A percentile compares a stretch with the other conserved stretches of the same genome.
phyloP scores from a whole-genome alignment of 805 yeast genomes.

The Komagataella ulmi region DNA sequence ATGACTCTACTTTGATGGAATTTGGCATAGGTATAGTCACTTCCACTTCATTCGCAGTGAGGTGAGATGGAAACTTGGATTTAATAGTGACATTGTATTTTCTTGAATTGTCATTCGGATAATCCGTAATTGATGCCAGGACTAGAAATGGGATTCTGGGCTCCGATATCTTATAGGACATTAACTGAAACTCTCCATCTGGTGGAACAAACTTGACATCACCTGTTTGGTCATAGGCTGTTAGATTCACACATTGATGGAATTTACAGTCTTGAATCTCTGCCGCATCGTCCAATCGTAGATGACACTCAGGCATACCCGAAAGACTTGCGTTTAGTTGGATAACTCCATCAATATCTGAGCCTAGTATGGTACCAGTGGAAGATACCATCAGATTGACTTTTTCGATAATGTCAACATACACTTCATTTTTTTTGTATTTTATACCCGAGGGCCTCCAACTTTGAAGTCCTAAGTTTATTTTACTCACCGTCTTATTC shows the following conservation, averaged over 20 bases:
- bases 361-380: constrained; percentile 47
- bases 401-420: constrained; percentile 62
- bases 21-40: constrained; percentile 60
- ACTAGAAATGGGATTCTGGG: constrained; percentile 62
- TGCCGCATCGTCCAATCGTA: constrained; percentile 55
- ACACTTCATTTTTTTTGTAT: constrained; percentile 73
- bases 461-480: neutral
- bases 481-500: constrained; percentile 4
- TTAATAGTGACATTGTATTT: constrained; percentile 49
- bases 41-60: constrained; percentile 49
- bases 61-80: constrained; percentile 45
- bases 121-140: constrained; percentile 34
- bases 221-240: constrained; percentile 50
- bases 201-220: constrained; percentile 72
- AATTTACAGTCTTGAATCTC: constrained; percentile 63
- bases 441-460: constrained; percentile 34
- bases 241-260: constrained; percentile 75
- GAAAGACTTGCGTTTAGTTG: constrained; percentile 57
- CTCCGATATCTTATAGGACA: constrained; percentile 53
- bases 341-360: constrained; percentile 68
- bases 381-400: constrained; percentile 58
- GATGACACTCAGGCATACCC: constrained; percentile 75
- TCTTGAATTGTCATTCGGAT: constrained; percentile 25
- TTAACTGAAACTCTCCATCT: constrained; percentile 74
- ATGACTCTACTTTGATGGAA: constrained; percentile 31